Conservation (phyloP, 2,329 filamentous ascomycete genomes). For the Sphaerostilbella broomeana region DNA sequence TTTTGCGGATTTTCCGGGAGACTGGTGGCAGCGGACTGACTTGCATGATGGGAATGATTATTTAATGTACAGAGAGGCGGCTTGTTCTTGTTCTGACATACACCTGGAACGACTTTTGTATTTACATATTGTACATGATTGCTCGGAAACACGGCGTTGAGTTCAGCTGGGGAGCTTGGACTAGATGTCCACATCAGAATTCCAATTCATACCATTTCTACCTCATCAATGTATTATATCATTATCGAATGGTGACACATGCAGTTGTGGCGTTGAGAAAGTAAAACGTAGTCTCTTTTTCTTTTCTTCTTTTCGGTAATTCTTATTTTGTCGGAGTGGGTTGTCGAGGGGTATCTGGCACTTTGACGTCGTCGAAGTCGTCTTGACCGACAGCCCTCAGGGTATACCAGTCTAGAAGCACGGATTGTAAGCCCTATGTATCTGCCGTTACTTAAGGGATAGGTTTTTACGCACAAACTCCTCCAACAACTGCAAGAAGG, state of each 20-base stretch:
- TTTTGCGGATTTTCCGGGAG: conserved; percentile 6
- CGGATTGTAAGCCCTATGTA: not conserved
- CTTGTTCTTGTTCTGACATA: conserved; percentile 5
- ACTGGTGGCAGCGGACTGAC: conserved; percentile 7
- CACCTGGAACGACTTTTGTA: not conserved
- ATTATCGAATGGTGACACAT: too few species aligned
- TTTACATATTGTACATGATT: conserved; percentile 4
- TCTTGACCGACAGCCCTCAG: conserved; percentile 89
- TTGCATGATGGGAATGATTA: conserved; percentile 8
- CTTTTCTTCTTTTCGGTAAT: not conserved
- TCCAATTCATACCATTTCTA: not conserved
- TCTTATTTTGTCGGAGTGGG: conserved; percentile 31
- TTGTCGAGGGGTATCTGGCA: conserved; percentile 64
- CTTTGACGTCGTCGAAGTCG: conserved; percentile 90
- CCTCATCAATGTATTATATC: too few species aligned
- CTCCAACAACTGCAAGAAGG: conserved; percentile 67
- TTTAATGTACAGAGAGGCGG: conserved; percentile 8
- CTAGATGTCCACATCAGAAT: not conserved
- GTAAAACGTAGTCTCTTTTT: not conserved
- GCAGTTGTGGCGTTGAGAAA: too few species aligned
- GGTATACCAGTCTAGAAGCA: conserved; percentile 47
- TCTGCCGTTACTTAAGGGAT: not conserved
- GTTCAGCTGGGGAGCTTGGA: conserved; percentile 3
- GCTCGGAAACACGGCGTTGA: conserved; percentile 3
- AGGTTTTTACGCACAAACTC: conserved; percentile 69